phyloP scores from a whole-genome alignment of 768 basidiomycete genomes.

The Hygrocybe punicea region DNA sequence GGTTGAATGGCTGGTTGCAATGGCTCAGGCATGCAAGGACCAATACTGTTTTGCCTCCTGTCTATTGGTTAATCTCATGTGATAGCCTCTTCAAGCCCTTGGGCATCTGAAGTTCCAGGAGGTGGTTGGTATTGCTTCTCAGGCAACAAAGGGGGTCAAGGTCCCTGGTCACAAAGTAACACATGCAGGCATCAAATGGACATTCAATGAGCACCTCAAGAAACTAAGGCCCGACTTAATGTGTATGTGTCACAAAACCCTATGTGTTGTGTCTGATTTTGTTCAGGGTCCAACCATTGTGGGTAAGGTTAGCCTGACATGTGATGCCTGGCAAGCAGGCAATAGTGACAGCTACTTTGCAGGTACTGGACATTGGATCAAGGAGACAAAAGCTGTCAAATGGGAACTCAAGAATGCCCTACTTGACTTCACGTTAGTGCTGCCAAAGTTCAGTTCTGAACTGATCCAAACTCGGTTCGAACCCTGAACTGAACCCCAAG shows the following conservation, averaged over 20 bases:
- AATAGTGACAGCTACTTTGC: conserved; percentile 40
- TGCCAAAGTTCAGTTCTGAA: too few species aligned
- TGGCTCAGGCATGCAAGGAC: too few species aligned
- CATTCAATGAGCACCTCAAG: conserved; percentile 20
- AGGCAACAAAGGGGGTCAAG: conserved; percentile 31
- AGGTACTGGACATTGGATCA: conserved; percentile 40
- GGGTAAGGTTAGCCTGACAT: conserved; percentile 29
- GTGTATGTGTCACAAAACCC: neutral
- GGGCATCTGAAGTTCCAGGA: too few species aligned
- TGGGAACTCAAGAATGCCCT: conserved; percentile 33
- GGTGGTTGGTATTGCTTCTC: too few species aligned
- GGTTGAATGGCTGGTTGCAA: too few species aligned
- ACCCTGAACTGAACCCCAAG: too few species aligned
- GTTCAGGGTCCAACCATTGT: conserved; percentile 5
- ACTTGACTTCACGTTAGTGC: conserved; percentile 37
- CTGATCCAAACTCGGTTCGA: too few species aligned
- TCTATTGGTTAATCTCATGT: too few species aligned
- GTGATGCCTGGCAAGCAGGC: conserved; percentile 41
- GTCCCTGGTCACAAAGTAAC: conserved; percentile 31
- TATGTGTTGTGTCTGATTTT: too few species aligned
- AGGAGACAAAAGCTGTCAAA: conserved; percentile 20
- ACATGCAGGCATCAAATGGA: conserved; percentile 24
- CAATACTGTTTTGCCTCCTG: too few species aligned
- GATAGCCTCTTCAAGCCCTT: too few species aligned
- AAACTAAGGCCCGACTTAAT: neutral